Conservation (phyloP, 179 eudicot species). For the Beta lomatogona region DNA sequence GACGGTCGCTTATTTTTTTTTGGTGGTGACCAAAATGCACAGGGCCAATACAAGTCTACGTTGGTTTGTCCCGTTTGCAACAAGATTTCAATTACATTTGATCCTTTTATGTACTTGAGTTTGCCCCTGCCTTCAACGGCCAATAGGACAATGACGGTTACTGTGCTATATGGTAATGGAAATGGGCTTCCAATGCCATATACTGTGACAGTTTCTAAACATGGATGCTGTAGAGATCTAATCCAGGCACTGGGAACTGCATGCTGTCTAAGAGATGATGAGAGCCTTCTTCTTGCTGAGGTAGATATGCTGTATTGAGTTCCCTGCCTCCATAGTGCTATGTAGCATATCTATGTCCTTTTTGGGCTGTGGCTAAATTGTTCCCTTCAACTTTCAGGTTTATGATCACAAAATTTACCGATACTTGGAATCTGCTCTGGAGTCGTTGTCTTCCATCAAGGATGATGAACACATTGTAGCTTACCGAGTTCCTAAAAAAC, state of each 20-base stretch:
- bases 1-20: slow-evolving; percentile 24
- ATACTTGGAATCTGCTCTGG: slow-evolving; percentile 63
- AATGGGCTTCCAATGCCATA: slow-evolving; percentile 84
- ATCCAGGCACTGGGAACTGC: slow-evolving; percentile 61
- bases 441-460: slow-evolving; percentile 63
- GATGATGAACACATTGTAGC: slow-evolving; percentile 93
- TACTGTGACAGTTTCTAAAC: slow-evolving; percentile 78
- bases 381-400: slow-evolving; percentile 50
- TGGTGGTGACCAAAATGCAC: slow-evolving; percentile 31
- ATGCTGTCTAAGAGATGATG: slow-evolving; percentile 76
- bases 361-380: slow-evolving; percentile 17
- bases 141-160: slow-evolving; percentile 80
- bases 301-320: slow-evolving; percentile 36
- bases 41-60: slow-evolving; percentile 99
- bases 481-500: slow-evolving; percentile 69
- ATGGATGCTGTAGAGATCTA: slow-evolving; percentile 81
- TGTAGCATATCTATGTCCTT: neutral
- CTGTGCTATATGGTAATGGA: slow-evolving; percentile 81
- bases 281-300: slow-evolving; percentile 93
- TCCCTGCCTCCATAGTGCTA: neutral
- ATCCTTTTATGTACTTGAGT: slow-evolving; percentile 97
- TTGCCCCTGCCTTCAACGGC: slow-evolving; percentile 87
- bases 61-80: slow-evolving; percentile 87
- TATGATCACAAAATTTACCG: slow-evolving; percentile 67
- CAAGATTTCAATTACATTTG: slow-evolving; percentile 89